phyloP scores from a whole-genome alignment of 148 eudicot species.

The Fagopyrum homotropicum region DNA sequence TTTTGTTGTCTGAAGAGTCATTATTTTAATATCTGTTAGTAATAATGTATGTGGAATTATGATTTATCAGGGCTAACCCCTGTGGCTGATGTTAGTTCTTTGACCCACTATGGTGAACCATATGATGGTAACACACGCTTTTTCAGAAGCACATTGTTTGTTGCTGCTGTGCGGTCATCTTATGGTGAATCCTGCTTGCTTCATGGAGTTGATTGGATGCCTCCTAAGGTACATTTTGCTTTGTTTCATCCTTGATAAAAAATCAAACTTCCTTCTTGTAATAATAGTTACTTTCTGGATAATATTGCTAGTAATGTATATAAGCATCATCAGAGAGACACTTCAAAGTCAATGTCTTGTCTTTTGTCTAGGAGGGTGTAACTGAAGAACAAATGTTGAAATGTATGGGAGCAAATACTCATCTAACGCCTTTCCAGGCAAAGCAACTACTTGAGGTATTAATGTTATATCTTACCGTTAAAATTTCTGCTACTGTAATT shows the following conservation, averaged over 20 bases:
- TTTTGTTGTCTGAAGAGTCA: not conserved
- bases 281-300: not conserved
- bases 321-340: not conserved
- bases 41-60: constrained; percentile 1
- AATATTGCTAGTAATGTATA: not conserved
- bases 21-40: not conserved
- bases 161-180: constrained; percentile 95
- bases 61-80: constrained; percentile 57
- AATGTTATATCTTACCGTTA: constrained; percentile 13
- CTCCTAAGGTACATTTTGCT: constrained; percentile 68
- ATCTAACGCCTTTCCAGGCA: constrained; percentile 64
- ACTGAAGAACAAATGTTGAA: constrained; percentile 97
- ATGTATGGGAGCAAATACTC: constrained; percentile 86
- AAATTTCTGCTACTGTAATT: not conserved
- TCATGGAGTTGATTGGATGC: constrained; percentile 99
- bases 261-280: not conserved
- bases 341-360: not conserved
- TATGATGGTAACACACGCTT: constrained; percentile 97
- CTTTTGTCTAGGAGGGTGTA: constrained; percentile 66
- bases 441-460: constrained; percentile 83
- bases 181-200: constrained; percentile 94
- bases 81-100: constrained; percentile 77
- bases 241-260: not conserved
- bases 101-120: constrained; percentile 98
- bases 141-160: constrained; percentile 94